Evolutionary conservation across 1,284 basidiomycete genomes (phyloP).

Genomic region (Ceratobasidium sp.): DNA sequence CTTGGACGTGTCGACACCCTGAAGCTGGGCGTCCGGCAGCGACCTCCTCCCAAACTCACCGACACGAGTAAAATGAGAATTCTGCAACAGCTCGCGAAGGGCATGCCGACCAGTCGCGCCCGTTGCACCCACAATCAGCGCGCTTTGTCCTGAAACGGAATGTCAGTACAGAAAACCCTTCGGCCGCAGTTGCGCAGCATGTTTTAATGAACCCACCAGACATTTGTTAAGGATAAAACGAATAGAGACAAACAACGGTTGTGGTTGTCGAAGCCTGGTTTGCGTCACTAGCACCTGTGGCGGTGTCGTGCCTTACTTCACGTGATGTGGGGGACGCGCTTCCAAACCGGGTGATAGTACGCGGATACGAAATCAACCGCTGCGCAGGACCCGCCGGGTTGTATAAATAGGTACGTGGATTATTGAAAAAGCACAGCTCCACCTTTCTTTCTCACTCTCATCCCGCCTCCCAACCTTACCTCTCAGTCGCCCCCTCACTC

Average conservation of each 20-base stretch:
- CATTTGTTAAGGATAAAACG: slow-evolving; percentile 7
- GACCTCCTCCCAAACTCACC: slow-evolving; percentile 76
- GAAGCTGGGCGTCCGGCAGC: slow-evolving; percentile 59
- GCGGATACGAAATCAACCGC: slow-evolving; percentile 23
- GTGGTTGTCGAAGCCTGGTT: neutral
- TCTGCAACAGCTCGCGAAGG: slow-evolving; percentile 69
- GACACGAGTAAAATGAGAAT: slow-evolving; percentile 67
- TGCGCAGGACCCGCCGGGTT: slow-evolving; percentile 7
- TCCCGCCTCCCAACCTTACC: neutral
- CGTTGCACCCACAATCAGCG: slow-evolving; percentile 75
- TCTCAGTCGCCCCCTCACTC: slow-evolving; percentile 1
- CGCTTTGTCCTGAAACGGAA: slow-evolving; percentile 51
- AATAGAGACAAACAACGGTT: neutral
- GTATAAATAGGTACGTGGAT: slow-evolving; percentile 22
- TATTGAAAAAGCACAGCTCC: neutral
- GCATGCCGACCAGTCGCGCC: slow-evolving; percentile 71
- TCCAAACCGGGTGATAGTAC: neutral
- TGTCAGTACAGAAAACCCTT: neutral
- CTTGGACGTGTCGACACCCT: slow-evolving; percentile 51
- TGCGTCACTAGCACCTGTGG: neutral
- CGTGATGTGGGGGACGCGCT: neutral
- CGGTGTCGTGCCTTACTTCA: slow-evolving; percentile 27
- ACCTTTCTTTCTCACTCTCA: neutral
- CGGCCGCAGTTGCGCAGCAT: slow-evolving; percentile 30
- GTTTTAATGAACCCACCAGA: slow-evolving; percentile 9